Percentiles rank a stretch among this genome's conserved stretches.
phyloP scores from a whole-genome alignment of 495 filamentous ascomycete species.

The Ascodesmis nigricans region DNA sequence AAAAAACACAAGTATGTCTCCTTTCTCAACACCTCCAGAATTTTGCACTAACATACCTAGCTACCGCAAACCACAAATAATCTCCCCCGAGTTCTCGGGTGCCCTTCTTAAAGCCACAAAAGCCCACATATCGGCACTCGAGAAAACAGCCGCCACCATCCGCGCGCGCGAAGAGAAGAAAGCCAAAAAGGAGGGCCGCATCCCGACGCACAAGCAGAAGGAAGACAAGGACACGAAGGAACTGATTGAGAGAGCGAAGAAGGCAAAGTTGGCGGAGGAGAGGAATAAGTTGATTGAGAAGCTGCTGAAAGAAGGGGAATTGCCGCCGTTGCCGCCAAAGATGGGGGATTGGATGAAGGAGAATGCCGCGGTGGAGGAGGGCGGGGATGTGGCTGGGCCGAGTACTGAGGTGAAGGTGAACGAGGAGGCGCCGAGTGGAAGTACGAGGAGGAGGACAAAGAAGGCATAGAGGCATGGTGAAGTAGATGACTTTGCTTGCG shows the following conservation, averaged over 20 bases:
- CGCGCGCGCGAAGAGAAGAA: conserved; percentile 47
- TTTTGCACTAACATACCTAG: conserved; percentile 5
- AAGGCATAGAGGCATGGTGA: too few species aligned
- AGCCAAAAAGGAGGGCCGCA: conserved; percentile 26
- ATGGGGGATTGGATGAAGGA: conserved; percentile 6
- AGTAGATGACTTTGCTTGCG: too few species aligned
- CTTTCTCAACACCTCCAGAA: neutral
- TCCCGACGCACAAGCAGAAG: conserved; percentile 24
- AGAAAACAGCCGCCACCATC: conserved; percentile 54
- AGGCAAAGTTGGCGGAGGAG: conserved; percentile 11
- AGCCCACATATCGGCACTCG: conserved; percentile 55
- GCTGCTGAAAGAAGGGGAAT: conserved; percentile 12
- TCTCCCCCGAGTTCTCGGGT: conserved; percentile 55
- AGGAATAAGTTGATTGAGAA: conserved; percentile 9
- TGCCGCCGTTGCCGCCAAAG: conserved; percentile 1
- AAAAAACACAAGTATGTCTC: conserved; percentile 40
- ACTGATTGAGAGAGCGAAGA: conserved; percentile 13
- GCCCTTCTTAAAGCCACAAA: conserved; percentile 75
- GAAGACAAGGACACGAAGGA: conserved; percentile 27
- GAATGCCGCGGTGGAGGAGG: conserved; percentile 19
- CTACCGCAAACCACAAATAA: conserved; percentile 39
- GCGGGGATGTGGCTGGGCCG: conserved; percentile 19
- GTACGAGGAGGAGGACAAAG: conserved; percentile 14
- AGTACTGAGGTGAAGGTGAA: conserved; percentile 19
- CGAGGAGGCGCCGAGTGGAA: conserved; percentile 11